A percentile compares a stretch with the other conserved stretches of the same genome.
phyloP scores from a whole-genome alignment of 2,329 filamentous ascomycete genomes.

The Nigrospora osmanthi region DNA sequence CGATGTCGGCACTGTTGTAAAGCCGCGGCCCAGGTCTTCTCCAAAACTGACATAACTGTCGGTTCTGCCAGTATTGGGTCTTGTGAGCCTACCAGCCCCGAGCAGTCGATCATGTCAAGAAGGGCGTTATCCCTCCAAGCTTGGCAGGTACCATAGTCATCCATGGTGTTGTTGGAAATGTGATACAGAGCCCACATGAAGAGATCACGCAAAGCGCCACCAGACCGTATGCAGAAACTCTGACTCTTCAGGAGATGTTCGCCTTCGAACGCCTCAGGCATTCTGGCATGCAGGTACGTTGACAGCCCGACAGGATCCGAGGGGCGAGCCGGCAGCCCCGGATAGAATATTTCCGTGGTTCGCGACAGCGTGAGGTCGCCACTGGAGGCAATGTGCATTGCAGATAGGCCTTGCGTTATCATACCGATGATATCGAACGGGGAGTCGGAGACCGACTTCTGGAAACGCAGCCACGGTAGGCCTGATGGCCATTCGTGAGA shows the following conservation, averaged over 20 bases:
- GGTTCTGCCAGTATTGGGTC: background rate
- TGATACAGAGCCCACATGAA: background rate
- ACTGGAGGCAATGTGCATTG: background rate
- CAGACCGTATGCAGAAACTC: background rate
- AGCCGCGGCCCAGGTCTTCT: background rate
- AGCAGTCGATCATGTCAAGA: background rate
- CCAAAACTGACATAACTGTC: background rate
- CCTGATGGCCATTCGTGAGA: background rate
- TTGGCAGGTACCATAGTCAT: accelerated
- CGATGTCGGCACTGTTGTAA: background rate
- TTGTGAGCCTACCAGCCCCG: background rate
- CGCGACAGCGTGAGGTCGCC: background rate
- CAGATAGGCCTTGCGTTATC: background rate
- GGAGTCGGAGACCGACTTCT: background rate
- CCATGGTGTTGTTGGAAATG: background rate
- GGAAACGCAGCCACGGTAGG: background rate
- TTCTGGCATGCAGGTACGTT: background rate
- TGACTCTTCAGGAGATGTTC: background rate
- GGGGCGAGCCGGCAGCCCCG: background rate
- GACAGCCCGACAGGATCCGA: background rate
- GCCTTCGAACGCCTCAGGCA: background rate
- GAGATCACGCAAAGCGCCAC: background rate
- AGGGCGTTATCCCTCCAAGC: background rate
- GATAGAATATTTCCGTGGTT: background rate
- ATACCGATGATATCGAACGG: background rate